Conservation (phyloP, 495 filamentous ascomycete genomes). For the Neurospora terricola region DNA sequence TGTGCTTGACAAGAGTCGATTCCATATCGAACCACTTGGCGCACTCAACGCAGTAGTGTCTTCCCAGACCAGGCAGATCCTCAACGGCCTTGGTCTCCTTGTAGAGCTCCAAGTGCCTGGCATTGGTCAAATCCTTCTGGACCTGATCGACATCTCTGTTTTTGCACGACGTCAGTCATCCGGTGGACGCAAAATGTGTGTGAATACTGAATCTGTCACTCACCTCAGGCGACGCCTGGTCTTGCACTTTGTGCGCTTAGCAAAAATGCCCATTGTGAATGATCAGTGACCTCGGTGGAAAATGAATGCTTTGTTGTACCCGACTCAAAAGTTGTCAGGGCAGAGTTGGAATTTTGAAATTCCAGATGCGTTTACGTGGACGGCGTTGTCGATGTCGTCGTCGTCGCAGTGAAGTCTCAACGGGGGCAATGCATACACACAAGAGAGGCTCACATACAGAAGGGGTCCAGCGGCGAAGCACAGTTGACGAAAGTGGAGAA, state of each 20-base stretch:
- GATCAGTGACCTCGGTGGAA: neutral
- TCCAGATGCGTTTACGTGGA: neutral
- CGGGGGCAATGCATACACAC: neutral
- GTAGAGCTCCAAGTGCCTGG: slow-evolving; percentile 67
- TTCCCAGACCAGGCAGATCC: slow-evolving; percentile 76
- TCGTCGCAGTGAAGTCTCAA: neutral
- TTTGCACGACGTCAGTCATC: slow-evolving; percentile 1
- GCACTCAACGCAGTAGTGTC: slow-evolving; percentile 85
- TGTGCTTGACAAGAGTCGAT: slow-evolving; percentile 61
- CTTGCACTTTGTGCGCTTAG: slow-evolving; percentile 49
- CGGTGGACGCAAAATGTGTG: neutral
- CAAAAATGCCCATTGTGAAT: slow-evolving; percentile 38
- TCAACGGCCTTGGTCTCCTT: slow-evolving; percentile 71
- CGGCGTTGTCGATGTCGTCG: neutral
- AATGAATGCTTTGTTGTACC: neutral
- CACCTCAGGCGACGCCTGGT: slow-evolving; percentile 46
- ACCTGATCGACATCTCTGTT: slow-evolving; percentile 81
- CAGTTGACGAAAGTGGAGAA: neutral
- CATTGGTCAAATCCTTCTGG: slow-evolving; percentile 62
- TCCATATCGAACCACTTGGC: slow-evolving; percentile 94
- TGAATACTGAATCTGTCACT: slow-evolving; percentile 2
- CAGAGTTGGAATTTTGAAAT: neutral
- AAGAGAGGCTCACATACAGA: neutral
- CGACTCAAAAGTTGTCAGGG: neutral
- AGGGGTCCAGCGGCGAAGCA: neutral